A percentile compares a stretch with the other conserved stretches of the same genome.
phyloP scores from a whole-genome alignment of 345 rosid species.

The Camelina hispida region DNA sequence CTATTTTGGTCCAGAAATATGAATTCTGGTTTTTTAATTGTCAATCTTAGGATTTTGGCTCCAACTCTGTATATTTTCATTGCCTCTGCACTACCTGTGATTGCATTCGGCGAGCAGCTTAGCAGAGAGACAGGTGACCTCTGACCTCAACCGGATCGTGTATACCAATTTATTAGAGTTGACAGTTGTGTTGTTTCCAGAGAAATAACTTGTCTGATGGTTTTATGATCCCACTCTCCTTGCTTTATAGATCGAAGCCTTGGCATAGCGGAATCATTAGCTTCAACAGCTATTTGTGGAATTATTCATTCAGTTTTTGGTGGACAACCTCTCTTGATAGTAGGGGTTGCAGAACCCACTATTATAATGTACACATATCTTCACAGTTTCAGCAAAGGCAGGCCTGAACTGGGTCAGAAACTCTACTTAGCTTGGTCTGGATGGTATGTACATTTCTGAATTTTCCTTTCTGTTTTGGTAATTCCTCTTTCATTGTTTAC shows the following conservation, averaged over 20 bases:
- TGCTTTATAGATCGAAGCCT: conserved; percentile 56
- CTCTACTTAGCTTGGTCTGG: conserved; percentile 88
- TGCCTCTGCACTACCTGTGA: conserved; percentile 75
- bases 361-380: conserved; percentile 78
- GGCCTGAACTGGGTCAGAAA: conserved; percentile 61
- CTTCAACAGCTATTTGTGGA: conserved; percentile 69
- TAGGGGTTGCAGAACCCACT: conserved; percentile 92
- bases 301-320: conserved; percentile 66
- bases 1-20: not conserved
- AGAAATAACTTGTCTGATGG: not conserved
- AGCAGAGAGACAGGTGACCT: conserved; percentile 61
- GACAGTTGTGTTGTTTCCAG: not conserved
- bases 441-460: conserved; percentile 52
- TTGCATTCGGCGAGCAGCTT: conserved; percentile 74
- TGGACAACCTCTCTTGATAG: conserved; percentile 80
- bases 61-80: conserved; percentile 70
- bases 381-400: conserved; percentile 69
- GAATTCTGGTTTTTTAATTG: not conserved
- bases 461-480: conserved; percentile 12
- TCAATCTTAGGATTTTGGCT: conserved; percentile 57
- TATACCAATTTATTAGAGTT: not conserved
- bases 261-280: conserved; percentile 63
- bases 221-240: not conserved
- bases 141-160: too few species aligned
- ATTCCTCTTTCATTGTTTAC: conserved; percentile 18